Conservation (phyloP, 2,329 filamentous ascomycete genomes). For the Pseudogymnoascus destructans region DNA sequence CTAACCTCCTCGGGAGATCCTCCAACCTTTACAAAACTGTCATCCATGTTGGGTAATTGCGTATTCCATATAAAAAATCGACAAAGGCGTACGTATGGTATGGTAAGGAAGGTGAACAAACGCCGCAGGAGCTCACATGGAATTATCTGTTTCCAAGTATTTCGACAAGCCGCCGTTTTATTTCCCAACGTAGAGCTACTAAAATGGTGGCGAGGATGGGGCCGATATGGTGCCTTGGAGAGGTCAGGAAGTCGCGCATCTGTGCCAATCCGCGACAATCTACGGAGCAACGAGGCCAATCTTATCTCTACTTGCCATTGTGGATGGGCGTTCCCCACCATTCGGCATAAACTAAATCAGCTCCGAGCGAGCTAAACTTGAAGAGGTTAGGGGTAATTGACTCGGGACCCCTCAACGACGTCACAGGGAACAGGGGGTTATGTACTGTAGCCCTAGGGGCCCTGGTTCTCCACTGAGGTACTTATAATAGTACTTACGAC, state of each 20-base stretch:
- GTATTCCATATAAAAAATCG: slow-evolving; percentile 1
- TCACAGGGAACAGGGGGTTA: slow-evolving; percentile 3
- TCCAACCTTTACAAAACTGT: slow-evolving; percentile 6
- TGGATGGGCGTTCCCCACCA: neutral
- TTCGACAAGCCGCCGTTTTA: slow-evolving; percentile 7
- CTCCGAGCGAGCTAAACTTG: neutral
- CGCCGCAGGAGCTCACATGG: neutral
- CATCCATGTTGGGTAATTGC: slow-evolving; percentile 7
- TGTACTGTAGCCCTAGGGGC: neutral
- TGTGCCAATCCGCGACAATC: neutral
- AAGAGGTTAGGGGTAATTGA: neutral
- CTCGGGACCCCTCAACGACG: slow-evolving; percentile 3
- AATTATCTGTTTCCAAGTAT: slow-evolving; percentile 6
- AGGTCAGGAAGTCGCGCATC: neutral
- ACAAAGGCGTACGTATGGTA: neutral
- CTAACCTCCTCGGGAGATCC: slow-evolving; percentile 32
- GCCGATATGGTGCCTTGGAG: slow-evolving; percentile 3
- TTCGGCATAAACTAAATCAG: slow-evolving; percentile 6
- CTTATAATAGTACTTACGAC: neutral
- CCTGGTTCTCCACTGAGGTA: neutral
- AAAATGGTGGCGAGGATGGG: slow-evolving; percentile 7
- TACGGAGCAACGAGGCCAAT: no score
- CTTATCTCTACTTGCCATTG: neutral
- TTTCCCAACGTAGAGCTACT: slow-evolving; percentile 2
- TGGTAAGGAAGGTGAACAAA: neutral